phyloP scores from a whole-genome alignment of 129 eudicot genomes.

The Flaveria trinervia region DNA sequence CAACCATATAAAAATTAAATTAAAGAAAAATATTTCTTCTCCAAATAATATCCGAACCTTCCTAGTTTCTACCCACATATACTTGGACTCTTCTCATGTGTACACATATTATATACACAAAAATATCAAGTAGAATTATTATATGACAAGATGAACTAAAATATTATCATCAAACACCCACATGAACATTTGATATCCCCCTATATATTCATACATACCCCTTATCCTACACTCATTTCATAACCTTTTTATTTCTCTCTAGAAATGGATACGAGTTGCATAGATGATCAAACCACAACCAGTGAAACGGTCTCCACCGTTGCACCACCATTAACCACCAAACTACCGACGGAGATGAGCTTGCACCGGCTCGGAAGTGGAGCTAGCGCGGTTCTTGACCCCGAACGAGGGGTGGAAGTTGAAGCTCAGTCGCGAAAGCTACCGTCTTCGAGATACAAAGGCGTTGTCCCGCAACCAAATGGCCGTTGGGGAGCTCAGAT shows the following conservation, averaged over 20 bases:
- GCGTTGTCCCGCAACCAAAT: slow-evolving; percentile 94
- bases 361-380: slow-evolving; percentile 50
- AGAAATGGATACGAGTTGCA: slow-evolving; percentile 55
- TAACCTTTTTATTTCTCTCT: slow-evolving; percentile 25
- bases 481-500: slow-evolving; percentile 98
- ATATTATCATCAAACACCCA: slow-evolving; percentile 31
- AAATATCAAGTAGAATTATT: slow-evolving; percentile 36
- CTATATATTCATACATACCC: slow-evolving; percentile 49
- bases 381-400: slow-evolving; percentile 50
- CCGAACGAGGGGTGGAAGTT: slow-evolving; percentile 55
- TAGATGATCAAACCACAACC: slow-evolving; percentile 56
- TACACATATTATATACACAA: not conserved
- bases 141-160: slow-evolving; percentile 36
- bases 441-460: slow-evolving; percentile 78
- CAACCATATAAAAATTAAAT: not conserved
- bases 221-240: slow-evolving; percentile 24
- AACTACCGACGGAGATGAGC: slow-evolving; percentile 26
- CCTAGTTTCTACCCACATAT: slow-evolving; percentile 52
- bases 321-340: slow-evolving; percentile 19
- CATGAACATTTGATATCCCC: slow-evolving; percentile 26
- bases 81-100: slow-evolving; percentile 27
- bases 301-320: slow-evolving; percentile 31
- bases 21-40: not conserved
- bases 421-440: slow-evolving; percentile 81
- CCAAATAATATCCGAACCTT: slow-evolving; percentile 49